Conservation (phyloP, 2,329 filamentous ascomycete species). For the Phaeophleospora eucalypticola region DNA sequence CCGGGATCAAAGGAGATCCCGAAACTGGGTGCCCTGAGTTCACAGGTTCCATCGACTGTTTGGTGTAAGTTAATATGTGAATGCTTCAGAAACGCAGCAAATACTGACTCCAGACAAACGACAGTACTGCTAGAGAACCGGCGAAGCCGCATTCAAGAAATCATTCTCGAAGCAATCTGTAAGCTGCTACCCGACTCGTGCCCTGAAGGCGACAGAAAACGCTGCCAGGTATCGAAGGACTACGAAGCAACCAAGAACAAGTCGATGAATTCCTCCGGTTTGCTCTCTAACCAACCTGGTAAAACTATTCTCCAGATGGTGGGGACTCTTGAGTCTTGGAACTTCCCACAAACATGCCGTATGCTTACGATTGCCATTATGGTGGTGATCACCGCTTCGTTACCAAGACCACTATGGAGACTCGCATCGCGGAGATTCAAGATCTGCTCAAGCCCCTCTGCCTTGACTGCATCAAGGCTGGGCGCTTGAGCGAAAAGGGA, state of each 20-base stretch:
- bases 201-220: background rate
- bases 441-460: background rate
- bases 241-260: too few species aligned
- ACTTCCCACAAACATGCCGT: too few species aligned
- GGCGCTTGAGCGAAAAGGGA: too few species aligned
- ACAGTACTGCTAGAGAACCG: background rate
- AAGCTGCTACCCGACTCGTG: background rate
- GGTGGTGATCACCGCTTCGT: background rate
- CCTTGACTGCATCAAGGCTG: background rate
- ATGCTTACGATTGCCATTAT: background rate
- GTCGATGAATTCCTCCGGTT: too few species aligned
- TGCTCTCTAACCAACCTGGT: too few species aligned
- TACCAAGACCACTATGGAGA: background rate
- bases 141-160: background rate
- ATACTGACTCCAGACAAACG: too few species aligned
- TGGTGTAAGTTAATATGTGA: background rate
- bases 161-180: background rate
- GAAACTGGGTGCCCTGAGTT: background rate
- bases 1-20: background rate
- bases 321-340: too few species aligned
- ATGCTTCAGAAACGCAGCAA: background rate
- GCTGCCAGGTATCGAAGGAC: background rate
- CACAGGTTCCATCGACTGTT: background rate
- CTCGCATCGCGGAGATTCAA: background rate
- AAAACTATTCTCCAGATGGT: too few species aligned